Percentiles rank a stretch among this genome's conserved stretches.
Evolutionary conservation across 2,329 filamentous ascomycete species (phyloP).

Genomic region (Fusarium concolor): DNA sequence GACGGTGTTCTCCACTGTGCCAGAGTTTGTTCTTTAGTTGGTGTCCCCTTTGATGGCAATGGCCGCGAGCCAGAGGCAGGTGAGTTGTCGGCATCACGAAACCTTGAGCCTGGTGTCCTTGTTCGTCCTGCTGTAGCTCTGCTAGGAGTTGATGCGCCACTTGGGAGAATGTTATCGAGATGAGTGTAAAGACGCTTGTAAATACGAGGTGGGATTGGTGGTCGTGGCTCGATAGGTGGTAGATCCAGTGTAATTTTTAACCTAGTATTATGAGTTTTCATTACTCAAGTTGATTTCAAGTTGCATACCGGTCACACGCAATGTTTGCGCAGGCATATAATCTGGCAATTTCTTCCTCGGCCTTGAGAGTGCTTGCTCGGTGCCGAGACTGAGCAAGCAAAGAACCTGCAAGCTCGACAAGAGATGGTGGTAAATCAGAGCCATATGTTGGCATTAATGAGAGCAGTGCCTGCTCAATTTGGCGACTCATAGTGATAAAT

Average conservation of each 20-base stretch:
- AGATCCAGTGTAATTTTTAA: slow-evolving; percentile 81
- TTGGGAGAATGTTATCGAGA: slow-evolving; percentile 77
- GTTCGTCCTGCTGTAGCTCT: slow-evolving; percentile 46
- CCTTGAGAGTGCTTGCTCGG: slow-evolving; percentile 80
- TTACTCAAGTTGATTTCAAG: too few relatives aligned
- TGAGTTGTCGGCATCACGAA: slow-evolving; percentile 44
- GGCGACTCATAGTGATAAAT: slow-evolving; percentile 71
- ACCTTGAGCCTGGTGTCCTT: slow-evolving; percentile 52
- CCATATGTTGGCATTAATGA: slow-evolving; percentile 80
- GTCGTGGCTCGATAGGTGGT: slow-evolving; percentile 78
- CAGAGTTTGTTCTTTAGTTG: slow-evolving; percentile 60
- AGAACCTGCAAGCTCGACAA: slow-evolving; percentile 77
- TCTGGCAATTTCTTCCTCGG: slow-evolving; percentile 88
- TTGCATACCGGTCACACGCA: slow-evolving; percentile 81
- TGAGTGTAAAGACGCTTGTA: slow-evolving; percentile 88
- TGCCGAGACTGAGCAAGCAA: slow-evolving; percentile 84
- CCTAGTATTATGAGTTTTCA: slow-evolving; percentile 55
- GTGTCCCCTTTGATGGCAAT: slow-evolving; percentile 57
- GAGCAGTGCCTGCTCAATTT: slow-evolving; percentile 78
- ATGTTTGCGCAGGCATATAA: slow-evolving; percentile 88
- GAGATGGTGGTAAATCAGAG: slow-evolving; percentile 72
- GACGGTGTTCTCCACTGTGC: slow-evolving; percentile 56
- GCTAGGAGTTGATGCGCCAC: slow-evolving; percentile 49
- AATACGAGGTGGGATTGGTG: slow-evolving; percentile 80
- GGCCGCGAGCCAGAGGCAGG: slow-evolving; percentile 47